Evolutionary conservation across 495 filamentous ascomycete genomes (phyloP), one percentile per base, ranked within the genome.

Genomic region (Hyaloscypha bicolor): DNA sequence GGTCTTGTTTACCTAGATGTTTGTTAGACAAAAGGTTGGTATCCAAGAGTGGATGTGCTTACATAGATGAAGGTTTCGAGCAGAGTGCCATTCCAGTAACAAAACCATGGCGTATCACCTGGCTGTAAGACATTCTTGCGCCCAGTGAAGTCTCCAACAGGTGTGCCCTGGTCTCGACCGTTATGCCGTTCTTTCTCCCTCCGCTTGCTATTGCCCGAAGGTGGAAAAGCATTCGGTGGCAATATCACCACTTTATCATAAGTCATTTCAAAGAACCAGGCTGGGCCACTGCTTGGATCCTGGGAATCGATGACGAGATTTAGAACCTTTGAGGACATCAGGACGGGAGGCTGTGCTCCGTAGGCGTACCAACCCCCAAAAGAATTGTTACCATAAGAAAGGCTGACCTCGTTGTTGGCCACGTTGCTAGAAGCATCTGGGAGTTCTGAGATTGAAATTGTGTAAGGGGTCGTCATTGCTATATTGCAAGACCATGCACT

Each of bases 221-320:
- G 55, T 59, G 71, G 62, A 60, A 89, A 77, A 35, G 83, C 79
- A 2, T 80, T 75, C 63, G 91, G 84, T 1, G 81, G 84, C 2
- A 96, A 70, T 35, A 97, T 84, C n/a, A 96, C 88, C 19, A 92
- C 76, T 76, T 97, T 97, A 79, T 94, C 85, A 71, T 93, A 95
- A 9, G 79, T 66, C 32, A 89, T 71, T 67, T 85, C 81, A 71
- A 93, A 91, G 69, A 89, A 91, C 76, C 87, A 91, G 6, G 93
- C 92, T 2, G 92, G 90, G 4, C 93, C 93, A 64, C 87, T 79
- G 39, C 75, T 74, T 22, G 81, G 74, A 65, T 90, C 86, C 67
- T 90, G 85, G 55, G 81, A 75, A 75, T 96, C 92, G 58, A 79
- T 80, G 56, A 93, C 90, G 30, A 93, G 79, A 16, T 79, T 79